Evolutionary conservation across 164 flowering plant genomes (phyloP).

Genomic region (Annona squamosa): DNA sequence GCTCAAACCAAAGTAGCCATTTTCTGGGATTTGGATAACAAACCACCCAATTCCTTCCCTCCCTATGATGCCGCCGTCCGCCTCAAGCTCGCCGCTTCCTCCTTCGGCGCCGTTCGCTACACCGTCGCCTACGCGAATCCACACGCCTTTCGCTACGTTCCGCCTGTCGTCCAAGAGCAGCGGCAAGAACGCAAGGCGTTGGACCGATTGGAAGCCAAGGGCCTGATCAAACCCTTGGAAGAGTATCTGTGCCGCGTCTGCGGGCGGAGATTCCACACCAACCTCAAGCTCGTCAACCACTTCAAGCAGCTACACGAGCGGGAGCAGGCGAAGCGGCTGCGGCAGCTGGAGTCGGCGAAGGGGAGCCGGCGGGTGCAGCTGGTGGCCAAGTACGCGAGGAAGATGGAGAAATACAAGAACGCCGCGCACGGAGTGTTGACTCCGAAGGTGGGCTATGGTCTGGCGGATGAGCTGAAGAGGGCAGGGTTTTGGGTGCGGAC

Average conservation of each 20-base stretch:
- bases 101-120: constrained; percentile 51
- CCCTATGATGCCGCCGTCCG: constrained; percentile 62
- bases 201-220: constrained; percentile 48
- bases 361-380: constrained; percentile 59
- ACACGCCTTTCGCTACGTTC: constrained; percentile 54
- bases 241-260: constrained; percentile 65
- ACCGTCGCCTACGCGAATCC: constrained; percentile 75
- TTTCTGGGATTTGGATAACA: constrained; percentile 92
- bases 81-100: constrained; percentile 46
- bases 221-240: constrained; percentile 33
- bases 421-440: constrained; percentile 54
- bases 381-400: constrained; percentile 65
- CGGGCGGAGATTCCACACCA: constrained; percentile 60
- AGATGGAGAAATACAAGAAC: constrained; percentile 75
- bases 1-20: constrained; percentile 40
- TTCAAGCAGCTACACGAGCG: constrained; percentile 72
- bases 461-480: constrained; percentile 69
- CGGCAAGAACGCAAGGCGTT: constrained; percentile 45
- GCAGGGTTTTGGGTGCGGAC: constrained; percentile 67
- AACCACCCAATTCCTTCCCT: constrained; percentile 64
- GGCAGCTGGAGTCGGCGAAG: constrained; percentile 56
- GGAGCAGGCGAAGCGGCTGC: constrained; percentile 66
- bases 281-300: constrained; percentile 63
- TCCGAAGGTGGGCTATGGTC: constrained; percentile 64
- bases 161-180: constrained; percentile 39